Evolutionary conservation across 2,329 filamentous ascomycete genomes (phyloP), one percentile per base, ranked within the genome.

Genomic region (Huntiella omanensis): DNA sequence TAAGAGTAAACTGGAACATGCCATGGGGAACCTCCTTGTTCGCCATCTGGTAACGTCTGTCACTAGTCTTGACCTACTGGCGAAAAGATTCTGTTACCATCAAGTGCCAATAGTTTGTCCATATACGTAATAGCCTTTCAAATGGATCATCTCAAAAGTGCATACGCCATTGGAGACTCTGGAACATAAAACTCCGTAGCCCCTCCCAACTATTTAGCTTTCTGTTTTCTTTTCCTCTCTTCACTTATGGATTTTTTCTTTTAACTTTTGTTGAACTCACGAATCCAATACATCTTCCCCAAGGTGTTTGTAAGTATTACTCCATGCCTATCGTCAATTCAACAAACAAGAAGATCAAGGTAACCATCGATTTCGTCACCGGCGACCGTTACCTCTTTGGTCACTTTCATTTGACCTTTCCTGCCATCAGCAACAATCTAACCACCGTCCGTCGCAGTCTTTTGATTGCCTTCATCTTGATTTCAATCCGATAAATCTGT

Each of bases 231-330:
- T 54, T 57, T 58, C 58, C 58, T 54, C 54, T 56, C 60, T 55
- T 62, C 62, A 69, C 66, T 66, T 65, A 66, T 65, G 66, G 66
- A 67, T 66, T 66, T 58, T 49, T 45, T 37, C 38, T 43, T 46
- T 17, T n/a, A n/a, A 10, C 15, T 37, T 37, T n/a, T 37, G n/a
- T 37, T 37, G 8, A 6, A 37, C 8, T 4, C n/a, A n/a, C 35
- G 4, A 37, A 37, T n/a, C 11, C 11, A n/a, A n/a, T 37, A n/a
- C 11, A 37, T 37, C 15, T 37, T 37, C n/a, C 5, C 35, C 8
- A 37, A 37, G 35, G 15, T n/a, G 15, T 37, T n/a, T n/a, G 15
- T n/a, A 37, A 37, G 15, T 7, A 37, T 37, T 4, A n/a, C 8
- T 15, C 35, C 35, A 17, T 17, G 17, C 17, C 17, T 17, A 17